These are phyloP conservation scores for Tagetes patula DNA, from an alignment of 129 eudicot species.

Conservation along the genomic window DNA sequence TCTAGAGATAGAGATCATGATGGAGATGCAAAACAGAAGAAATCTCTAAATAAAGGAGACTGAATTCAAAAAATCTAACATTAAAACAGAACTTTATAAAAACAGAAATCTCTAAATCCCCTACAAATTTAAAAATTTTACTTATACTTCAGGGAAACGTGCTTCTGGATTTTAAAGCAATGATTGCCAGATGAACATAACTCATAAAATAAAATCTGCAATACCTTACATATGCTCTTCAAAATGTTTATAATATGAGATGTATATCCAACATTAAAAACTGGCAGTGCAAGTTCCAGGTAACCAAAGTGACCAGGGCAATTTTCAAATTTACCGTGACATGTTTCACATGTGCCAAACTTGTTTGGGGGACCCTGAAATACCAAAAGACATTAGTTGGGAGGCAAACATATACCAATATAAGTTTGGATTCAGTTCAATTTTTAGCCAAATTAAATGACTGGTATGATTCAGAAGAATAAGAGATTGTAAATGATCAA, in stretches of 20 bases:
- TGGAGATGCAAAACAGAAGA: too few relatives aligned
- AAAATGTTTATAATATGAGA: constrained; percentile 69
- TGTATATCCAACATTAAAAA: constrained; percentile 74
- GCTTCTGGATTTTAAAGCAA: too few relatives aligned
- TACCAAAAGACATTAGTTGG: constrained; percentile 16
- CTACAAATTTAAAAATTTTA: too few relatives aligned
- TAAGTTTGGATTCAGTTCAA: too few relatives aligned
- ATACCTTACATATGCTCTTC: constrained; percentile 97
- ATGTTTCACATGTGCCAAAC: constrained; percentile 59
- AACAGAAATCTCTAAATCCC: too few relatives aligned
- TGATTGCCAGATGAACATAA: not conserved
- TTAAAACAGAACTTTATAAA: too few relatives aligned
- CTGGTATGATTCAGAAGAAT: not conserved
- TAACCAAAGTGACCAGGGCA: constrained; percentile 92
- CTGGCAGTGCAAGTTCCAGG: constrained; percentile 70
- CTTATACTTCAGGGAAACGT: too few relatives aligned
- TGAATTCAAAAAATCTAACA: too few relatives aligned
- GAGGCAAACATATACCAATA: not conserved
- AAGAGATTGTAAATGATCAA: not conserved
- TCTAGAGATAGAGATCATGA: too few relatives aligned
- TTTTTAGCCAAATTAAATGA: not conserved
- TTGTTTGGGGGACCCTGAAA: constrained; percentile 90
- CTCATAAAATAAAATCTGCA: not conserved
- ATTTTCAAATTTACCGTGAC: constrained; percentile 50
- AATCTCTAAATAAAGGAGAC: too few relatives aligned